Conservation (phyloP, 768 basidiomycete genomes). For the Lactifluus rugatus region DNA sequence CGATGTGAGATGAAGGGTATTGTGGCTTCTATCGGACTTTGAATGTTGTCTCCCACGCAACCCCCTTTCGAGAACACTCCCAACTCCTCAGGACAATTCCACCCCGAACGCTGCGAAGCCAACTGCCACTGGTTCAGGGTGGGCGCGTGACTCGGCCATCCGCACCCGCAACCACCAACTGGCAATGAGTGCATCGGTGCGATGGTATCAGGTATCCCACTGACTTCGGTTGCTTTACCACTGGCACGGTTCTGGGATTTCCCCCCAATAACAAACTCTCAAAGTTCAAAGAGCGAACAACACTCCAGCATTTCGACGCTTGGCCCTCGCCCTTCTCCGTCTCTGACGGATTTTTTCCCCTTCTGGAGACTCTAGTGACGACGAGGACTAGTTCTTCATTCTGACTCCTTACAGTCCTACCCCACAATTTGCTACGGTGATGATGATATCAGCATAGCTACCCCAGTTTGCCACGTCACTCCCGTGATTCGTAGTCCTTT, state of each 20-base stretch:
- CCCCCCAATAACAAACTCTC: not conserved
- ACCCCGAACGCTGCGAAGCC: too few species aligned
- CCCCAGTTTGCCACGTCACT: constrained; percentile 8
- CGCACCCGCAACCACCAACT: too few species aligned
- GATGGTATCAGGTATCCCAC: too few species aligned
- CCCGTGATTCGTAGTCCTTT: not conserved
- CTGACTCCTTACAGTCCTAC: not conserved
- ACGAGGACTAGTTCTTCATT: not conserved
- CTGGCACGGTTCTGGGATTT: not conserved
- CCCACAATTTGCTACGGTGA: not conserved
- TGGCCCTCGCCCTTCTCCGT: not conserved
- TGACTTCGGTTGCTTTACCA: not conserved
- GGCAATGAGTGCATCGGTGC: too few species aligned
- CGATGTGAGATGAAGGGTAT: not conserved
- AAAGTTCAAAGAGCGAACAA: too few species aligned
- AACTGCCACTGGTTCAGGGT: too few species aligned
- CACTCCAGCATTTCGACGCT: not conserved
- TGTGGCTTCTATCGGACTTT: constrained; percentile 12
- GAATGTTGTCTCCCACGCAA: not conserved
- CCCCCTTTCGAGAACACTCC: too few species aligned
- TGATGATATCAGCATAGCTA: not conserved
- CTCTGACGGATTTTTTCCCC: not conserved
- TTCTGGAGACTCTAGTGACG: not conserved
- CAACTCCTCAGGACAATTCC: too few species aligned
- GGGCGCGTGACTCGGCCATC: not conserved